Conservation (phyloP, 1,139 yeast genomes). For the Scheffersomyces titani region DNA sequence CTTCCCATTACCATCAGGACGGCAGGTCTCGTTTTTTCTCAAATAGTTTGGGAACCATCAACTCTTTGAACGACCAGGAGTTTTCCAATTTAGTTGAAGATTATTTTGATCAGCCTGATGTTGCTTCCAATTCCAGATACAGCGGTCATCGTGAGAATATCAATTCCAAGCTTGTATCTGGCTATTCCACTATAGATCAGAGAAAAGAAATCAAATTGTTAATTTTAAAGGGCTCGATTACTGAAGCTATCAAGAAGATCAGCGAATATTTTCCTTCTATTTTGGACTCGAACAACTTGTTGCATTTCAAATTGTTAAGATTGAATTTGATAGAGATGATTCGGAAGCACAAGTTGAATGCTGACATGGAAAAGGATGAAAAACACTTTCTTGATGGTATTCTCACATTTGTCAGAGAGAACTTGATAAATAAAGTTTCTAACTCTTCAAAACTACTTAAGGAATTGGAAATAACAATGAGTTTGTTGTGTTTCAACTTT, state of each 20-base stretch:
- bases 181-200: slow-evolving; percentile 48
- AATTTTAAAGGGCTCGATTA: slow-evolving; percentile 52
- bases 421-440: slow-evolving; percentile 59
- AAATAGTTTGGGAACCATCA: slow-evolving; percentile 3
- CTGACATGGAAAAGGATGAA: slow-evolving; percentile 24
- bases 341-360: slow-evolving; percentile 42
- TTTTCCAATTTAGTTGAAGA: slow-evolving; percentile 17
- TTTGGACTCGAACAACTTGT: slow-evolving; percentile 52
- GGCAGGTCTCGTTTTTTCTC: neutral
- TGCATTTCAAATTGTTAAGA: slow-evolving; percentile 65
- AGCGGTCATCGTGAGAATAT: slow-evolving; percentile 9
- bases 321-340: slow-evolving; percentile 67
- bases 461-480: slow-evolving; percentile 72
- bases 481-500: slow-evolving; percentile 58
- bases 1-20: neutral
- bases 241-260: slow-evolving; percentile 47
- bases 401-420: slow-evolving; percentile 61
- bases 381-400: slow-evolving; percentile 55
- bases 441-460: slow-evolving; percentile 52
- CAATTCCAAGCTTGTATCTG: slow-evolving; percentile 23
- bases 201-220: slow-evolving; percentile 50
- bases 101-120: slow-evolving; percentile 22
- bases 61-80: slow-evolving; percentile 12
- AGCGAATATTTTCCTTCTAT: slow-evolving; percentile 54
- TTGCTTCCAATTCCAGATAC: slow-evolving; percentile 16